Evolutionary conservation across 108 stramenopile species (phyloP), one percentile per base, ranked within the genome.

Genomic region (Discostella stelligeroides): DNA sequence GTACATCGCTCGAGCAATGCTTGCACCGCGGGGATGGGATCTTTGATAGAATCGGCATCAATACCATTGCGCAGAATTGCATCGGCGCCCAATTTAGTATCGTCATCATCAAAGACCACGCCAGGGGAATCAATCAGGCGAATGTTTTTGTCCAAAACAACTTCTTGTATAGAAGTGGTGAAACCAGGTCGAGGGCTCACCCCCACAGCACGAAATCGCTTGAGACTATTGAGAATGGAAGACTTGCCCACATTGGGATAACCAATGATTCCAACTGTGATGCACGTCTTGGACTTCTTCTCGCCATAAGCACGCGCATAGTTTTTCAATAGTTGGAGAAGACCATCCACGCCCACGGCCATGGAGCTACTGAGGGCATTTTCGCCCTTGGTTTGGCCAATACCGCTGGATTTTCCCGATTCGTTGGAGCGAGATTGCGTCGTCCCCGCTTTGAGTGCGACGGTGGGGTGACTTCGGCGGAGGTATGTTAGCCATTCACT

Each of bases 41-140:
- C 98, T 17, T 84, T 75, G 28, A 99, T 90, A 27, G 88, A 85
- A 49, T 97, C 97, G 12, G 95, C 88, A 72, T 96, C 94, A 27
- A 99, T 92, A 68, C 98, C 97, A 83, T 99, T 99, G 17, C 92
- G 68, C 14, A 96, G 84, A 7, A 93, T 66, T 17, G 84, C 81
- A 6, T 62, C 70, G n/a, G 88, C 84, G 27, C 88, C 94, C 28
- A 86, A 75, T 54, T 69, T 63, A 17, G 25, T 30, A 49, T 73
- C 80, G 47, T 76, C 81, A 67, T 92, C 89, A 58, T 92, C 91
- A 73, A 98, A 98, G 7, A 99, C 96, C 10, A 99, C 97, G 30
- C 99, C 99, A 41, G 99, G 99, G 65, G 92, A 96, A 78, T 99
- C 99, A 66, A 99, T 68, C 5, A 99, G 85, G 43, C 90, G 93